Base-by-base conservation (phyloP, 345 rosid species). In the Viola odorata region DNA sequence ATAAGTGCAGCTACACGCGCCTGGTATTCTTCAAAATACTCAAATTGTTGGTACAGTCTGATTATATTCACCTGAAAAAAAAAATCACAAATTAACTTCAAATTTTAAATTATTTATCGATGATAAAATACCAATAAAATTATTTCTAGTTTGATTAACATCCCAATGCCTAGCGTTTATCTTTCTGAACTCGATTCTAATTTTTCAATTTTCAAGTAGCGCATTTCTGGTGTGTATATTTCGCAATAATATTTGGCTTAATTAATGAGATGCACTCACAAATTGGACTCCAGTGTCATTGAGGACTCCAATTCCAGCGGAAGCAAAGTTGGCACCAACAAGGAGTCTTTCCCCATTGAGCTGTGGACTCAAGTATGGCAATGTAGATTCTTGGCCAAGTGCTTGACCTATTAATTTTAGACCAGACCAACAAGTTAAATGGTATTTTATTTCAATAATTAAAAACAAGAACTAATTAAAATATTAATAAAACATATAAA, bases 1-100 rank as follows among this genome's bases (percentile, higher is more conserved):
- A 84, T 66, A 3, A 75, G 63, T 37, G 76, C 77, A 40, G 70
- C 60, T 51, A 84, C 76, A 59, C 86, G 75, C 55, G 23, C 64
- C 76, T 84, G 85, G 55, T 91, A 86, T 55, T 84, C 75, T 50
- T 80, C 61, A 45, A 91, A 91, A 63, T 76, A 69, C 62, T 91
- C 69, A 17, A 82, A 51, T 61, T 91, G 96, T 47, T 72, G 69
- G 44, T 66, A 77, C 77, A 91, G 85, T 62, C 86, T 74, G 12
- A 91, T 78, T 50, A 91, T 69, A 75, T 81, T 88, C 44, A 84
- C 59, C 94, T 91, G 75, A 7, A 47, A 10, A 47, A 9, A 6
- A 23, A 23, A 23, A 23, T 23, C 32, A 23, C 32, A 23, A 23
- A n/a, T n/a, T n/a, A n/a, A n/a, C n/a, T n/a, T n/a, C 67, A 73